phyloP scores from a whole-genome alignment of 805 yeast species.

The Metahyphopichia silvanorum region DNA sequence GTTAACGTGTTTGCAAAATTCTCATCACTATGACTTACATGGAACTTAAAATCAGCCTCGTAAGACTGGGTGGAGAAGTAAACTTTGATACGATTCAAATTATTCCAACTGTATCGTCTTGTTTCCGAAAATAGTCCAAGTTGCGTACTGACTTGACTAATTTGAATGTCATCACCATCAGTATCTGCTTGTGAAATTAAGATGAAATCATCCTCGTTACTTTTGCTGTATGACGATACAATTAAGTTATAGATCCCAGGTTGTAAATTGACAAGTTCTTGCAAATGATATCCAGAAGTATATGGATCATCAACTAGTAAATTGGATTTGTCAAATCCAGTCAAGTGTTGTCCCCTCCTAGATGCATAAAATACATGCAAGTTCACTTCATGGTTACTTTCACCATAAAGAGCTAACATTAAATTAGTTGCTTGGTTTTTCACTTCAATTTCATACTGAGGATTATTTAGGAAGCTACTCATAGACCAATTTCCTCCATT shows the following conservation, averaged over 20 bases:
- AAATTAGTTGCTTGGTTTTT: conserved; percentile 11
- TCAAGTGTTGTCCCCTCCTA: conserved; percentile 13
- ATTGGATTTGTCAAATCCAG: conserved; percentile 22
- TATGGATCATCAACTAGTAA: conserved; percentile 35
- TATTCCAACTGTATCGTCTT: conserved; percentile 33
- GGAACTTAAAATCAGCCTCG: conserved; percentile 20
- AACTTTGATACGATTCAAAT: conserved; percentile 36
- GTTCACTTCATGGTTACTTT: conserved; percentile 28
- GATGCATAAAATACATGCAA: conserved; percentile 44
- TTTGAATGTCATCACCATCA: conserved; percentile 1
- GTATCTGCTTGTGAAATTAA: conserved; percentile 26
- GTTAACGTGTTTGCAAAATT: conserved; percentile 7
- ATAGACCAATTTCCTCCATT: conserved; percentile 57
- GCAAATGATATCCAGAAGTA: conserved; percentile 17
- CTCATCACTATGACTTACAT: conserved; percentile 17
- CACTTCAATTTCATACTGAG: conserved; percentile 43
- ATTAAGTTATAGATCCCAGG: conserved; percentile 44
- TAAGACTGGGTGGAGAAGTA: conserved; percentile 19
- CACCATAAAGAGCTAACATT: conserved; percentile 18
- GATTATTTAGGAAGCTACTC: conserved; percentile 48
- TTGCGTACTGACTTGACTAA: conserved; percentile 17
- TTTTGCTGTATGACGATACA: conserved; percentile 43
- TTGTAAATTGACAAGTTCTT: conserved; percentile 14
- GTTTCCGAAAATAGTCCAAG: conserved; percentile 33
- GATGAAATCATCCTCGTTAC: conserved; percentile 23